Base-by-base conservation (phyloP, 2,329 filamentous ascomycete species). In the Lecanicillium sp. region DNA sequence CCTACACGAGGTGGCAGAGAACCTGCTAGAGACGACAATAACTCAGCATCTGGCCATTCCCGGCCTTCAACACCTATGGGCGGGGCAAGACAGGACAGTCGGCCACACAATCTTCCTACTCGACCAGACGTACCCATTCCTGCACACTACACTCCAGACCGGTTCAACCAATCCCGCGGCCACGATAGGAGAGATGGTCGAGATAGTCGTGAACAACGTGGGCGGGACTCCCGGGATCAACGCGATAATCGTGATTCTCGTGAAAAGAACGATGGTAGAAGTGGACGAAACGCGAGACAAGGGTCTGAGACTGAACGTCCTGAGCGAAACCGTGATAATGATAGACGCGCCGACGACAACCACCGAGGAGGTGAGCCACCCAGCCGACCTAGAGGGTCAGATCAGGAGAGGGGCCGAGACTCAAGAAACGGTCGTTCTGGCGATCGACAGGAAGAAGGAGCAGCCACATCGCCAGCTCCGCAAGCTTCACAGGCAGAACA, bases 111-210 rank as follows among this genome's bases (percentile, higher is more conserved):
- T 14, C 49, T 63, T n/a, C 78, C 78, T 2, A 76, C 60, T 38
- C 67, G 75, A 39, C 77, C 77, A 13, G 75, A 80, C 45, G 66
- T 75, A 9, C 73, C 73, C 7, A 67, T 73, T 33, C 67, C 68
- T 1, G 63, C 64, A 3, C 66, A 68, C 44, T 66, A 64, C 38
- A 58, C 59, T 9, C 60, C 67, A 17, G 69, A 71, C 36, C 63
- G 70, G 25, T 70, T 64, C 42, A 55, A 53, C 9, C 65, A 64
- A 40, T 54, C 60, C 14, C 63, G 65, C 13, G 53, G 45, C 35
- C 58, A 62, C 28, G 65, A 70, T 12, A 54, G 57, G 16, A 57
- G 62, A n/a, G 62, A 65, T 29, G 47, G 45, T 5, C 58, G 62
- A 34, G 61, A 64, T 11, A 41, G 33, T 28, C 43, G 50, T 11